A percentile compares a stretch with the other conserved stretches of the same genome.
Conservation (phyloP, 495 filamentous ascomycete genomes). For the Aspergillus heteromorphus region DNA sequence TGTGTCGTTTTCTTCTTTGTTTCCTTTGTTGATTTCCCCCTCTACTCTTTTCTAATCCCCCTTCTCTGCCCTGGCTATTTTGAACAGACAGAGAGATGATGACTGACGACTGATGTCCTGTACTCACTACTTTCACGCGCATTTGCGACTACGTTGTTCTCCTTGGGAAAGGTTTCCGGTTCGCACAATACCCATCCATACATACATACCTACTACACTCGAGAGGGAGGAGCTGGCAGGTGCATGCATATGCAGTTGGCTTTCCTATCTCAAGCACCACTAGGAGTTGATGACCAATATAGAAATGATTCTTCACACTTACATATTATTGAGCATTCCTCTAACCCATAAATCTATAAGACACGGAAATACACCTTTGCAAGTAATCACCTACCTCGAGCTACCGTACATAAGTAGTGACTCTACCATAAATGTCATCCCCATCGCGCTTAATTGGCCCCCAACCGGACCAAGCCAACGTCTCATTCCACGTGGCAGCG, state of each 20-base stretch:
- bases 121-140: neutral
- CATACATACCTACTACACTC: neutral
- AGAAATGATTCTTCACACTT: neutral
- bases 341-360: neutral
- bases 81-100: neutral
- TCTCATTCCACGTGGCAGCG: too few species aligned
- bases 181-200: neutral
- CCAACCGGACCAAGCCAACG: too few species aligned
- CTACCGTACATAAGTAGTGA: too few species aligned
- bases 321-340: neutral
- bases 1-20: neutral
- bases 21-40: neutral
- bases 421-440: too few species aligned
- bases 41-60: neutral
- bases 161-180: neutral
- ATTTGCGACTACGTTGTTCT: neutral
- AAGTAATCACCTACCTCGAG: too few species aligned
- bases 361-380: too few species aligned
- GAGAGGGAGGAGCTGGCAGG: neutral
- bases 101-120: constrained; percentile 6
- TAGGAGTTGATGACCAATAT: neutral
- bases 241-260: neutral
- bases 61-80: neutral
- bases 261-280: neutral
- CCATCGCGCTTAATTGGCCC: too few species aligned